These are phyloP conservation scores for Thozetella sp. DNA, from an alignment of 495 filamentous ascomycete species.

Conservation along the genomic window DNA sequence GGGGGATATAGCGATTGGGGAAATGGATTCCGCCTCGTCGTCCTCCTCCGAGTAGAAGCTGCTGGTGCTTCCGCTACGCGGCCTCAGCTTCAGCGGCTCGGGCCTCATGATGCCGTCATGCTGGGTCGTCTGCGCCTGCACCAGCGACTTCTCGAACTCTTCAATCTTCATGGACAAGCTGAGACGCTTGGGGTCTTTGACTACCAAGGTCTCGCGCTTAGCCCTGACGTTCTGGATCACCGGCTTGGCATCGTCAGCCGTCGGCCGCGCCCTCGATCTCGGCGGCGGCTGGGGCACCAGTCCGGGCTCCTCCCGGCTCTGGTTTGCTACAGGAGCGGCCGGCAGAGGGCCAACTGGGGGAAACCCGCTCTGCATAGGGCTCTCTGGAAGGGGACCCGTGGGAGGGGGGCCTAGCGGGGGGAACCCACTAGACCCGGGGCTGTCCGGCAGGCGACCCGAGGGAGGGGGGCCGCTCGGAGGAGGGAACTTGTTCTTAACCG, in stretches of 20 bases:
- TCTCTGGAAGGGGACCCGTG: background rate
- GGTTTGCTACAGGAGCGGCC: background rate
- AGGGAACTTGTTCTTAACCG: background rate
- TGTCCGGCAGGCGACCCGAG: background rate
- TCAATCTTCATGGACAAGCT: slow-evolving; percentile 50
- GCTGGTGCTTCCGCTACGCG: slow-evolving; percentile 12
- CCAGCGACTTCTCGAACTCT: slow-evolving; percentile 30
- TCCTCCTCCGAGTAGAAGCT: slow-evolving; percentile 26
- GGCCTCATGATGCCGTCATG: background rate
- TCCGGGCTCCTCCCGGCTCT: background rate
- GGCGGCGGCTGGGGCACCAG: slow-evolving; percentile 2
- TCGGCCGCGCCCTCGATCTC: slow-evolving; percentile 17
- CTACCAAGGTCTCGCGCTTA: slow-evolving; percentile 41
- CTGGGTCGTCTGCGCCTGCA: slow-evolving; percentile 18
- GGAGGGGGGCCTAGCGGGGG: background rate
- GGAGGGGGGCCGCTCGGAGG: background rate
- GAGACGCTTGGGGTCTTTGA: slow-evolving; percentile 26
- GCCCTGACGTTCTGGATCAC: slow-evolving; percentile 41
- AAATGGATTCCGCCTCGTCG: slow-evolving; percentile 10
- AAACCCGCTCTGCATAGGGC: too few species aligned
- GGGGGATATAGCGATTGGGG: background rate
- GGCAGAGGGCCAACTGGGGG: too few species aligned
- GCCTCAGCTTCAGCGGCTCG: background rate
- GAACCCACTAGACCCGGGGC: background rate
- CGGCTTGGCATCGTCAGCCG: slow-evolving; percentile 26